Base-by-base conservation (phyloP, 352 stramenopile genomes). In the Hyaloperonospora brassicae region DNA sequence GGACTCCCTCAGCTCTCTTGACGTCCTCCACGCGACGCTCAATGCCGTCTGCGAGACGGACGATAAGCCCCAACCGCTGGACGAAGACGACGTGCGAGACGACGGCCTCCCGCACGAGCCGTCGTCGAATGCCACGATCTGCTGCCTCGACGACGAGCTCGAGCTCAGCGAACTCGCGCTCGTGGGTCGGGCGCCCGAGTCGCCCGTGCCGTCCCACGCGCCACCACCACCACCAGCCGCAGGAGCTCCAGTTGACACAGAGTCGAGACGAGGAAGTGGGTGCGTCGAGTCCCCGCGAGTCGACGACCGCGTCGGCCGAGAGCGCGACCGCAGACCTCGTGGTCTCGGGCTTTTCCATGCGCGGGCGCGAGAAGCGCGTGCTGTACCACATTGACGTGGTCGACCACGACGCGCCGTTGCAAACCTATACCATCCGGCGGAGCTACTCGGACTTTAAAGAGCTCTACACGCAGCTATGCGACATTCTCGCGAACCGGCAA, bases 351-450 rank as follows among this genome's bases (percentile, higher is more conserved):
- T 89, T 83, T 61, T 87, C 76, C 35, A 83, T 86, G 67, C 61
- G 67, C 17, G 79, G 75, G 0, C 61, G 64, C 8, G 79, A 89
- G 63, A 89, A 87, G 68, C 82, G 78, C 36, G 83, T 90, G 50
- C 89, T 93, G 83, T 93, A 91, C 61, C 83, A 93, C 61, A 86
- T 93, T 47, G 83, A 93, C 60, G 77, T 93, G 38, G 70, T 86
- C 40, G 67, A 79, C 59, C 71, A 74, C 45, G 70, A 88, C 50
- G 81, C 70, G 45, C 76, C 84, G 25, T 70, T 92, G 24, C 72
- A 83, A 54, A 91, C 83, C 22, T 93, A 93, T 59, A 93, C 83
- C 13, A 93, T 93, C 64, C 79, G 83, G 7, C 80, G 80, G 23
- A 87, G 83, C 47, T 93, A 88, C 62, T 84, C 76, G 39, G 80